Evolutionary conservation across 371 early-diverging fungal species (phyloP), one percentile per base, ranked within the genome.

Genomic region (Vittaforma corneae): DNA sequence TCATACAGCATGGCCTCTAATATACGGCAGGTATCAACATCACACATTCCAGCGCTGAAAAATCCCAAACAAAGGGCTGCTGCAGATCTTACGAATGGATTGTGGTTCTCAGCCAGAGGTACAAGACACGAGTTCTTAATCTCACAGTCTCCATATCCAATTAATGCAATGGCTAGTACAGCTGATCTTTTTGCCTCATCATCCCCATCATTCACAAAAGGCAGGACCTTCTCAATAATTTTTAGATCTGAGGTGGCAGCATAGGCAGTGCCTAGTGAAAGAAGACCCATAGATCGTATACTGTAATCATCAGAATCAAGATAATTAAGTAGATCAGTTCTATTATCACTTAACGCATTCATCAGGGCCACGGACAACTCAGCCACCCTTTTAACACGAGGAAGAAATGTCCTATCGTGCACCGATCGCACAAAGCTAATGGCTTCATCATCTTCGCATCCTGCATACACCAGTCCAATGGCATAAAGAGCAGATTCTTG

Each of bases 171-270:
- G 1, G 90, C 86, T 11, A 91, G 92, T 40, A 94, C 94, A 18
- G 97, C 92, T 1, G 91, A 90, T 51, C 96, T 86, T 58, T 95
- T 87, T 1, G 95, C 94, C 79, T 98, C 97, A 68, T 96, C 97
- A 76, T 88, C 91, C 47, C 90, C 90, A 78, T 97, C 94, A 59
- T 87, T 88, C 20, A 95, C 92, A 56, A 93, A 91, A 26, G 91
- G 85, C 69, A 97, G 93, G 51, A 98, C 86, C 58, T 90, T 83
- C 24, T 85, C 18, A 38, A 75, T 69, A 11, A 77, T 91, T 76
- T 86, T 85, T 82, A 96, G 92, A 80, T 86, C 90, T 42, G 91
- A 89, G 2, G 96, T 96, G 44, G 91, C 94, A 64, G 87, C 87
- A 80, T 92, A 98, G 0, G 95, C 91, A 84, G 93, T 85, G 22